These are phyloP conservation scores for Rosa persica DNA, from an alignment of 306 rosid genomes.

Conservation along the genomic window DNA sequence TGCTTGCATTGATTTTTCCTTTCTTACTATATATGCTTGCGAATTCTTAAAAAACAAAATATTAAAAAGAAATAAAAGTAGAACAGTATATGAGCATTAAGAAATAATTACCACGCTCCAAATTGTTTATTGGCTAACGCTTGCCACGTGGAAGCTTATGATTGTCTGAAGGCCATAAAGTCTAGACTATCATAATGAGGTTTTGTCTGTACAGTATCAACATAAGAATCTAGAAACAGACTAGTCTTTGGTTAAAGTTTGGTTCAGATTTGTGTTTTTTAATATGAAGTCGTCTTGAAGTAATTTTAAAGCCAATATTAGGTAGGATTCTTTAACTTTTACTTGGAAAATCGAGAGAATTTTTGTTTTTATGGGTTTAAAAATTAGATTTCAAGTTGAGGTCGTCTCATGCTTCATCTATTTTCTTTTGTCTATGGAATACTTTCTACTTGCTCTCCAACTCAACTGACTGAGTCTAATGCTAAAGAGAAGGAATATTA, in stretches of 20 bases:
- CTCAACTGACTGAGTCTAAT: conserved; percentile 5
- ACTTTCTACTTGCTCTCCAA: conserved; percentile 15
- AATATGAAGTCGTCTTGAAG: conserved; percentile 29
- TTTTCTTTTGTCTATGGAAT: conserved; percentile 33
- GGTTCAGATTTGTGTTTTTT: conserved; percentile 20
- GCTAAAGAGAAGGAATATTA: background rate
- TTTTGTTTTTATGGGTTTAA: conserved; percentile 46
- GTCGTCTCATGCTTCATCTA: conserved; percentile 28
- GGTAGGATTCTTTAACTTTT: conserved; percentile 52
- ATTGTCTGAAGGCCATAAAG: background rate
- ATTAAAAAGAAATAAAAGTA: background rate
- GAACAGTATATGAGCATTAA: background rate
- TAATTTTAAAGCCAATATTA: conserved; percentile 37
- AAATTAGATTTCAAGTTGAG: background rate
- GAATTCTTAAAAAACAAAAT: background rate
- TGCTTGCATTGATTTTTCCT: conserved; percentile 9
- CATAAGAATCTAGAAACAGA: conserved; percentile 24
- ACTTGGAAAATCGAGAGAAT: conserved; percentile 48
- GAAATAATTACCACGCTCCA: background rate
- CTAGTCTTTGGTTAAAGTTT: conserved; percentile 9
- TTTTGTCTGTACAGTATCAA: conserved; percentile 6
- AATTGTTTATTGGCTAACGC: background rate
- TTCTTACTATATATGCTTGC: background rate
- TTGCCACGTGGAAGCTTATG: conserved; percentile 1
- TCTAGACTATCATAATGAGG: background rate